phyloP scores from a whole-genome alignment of 2,329 filamentous ascomycete species.

The Talaromyces verruculosus region DNA sequence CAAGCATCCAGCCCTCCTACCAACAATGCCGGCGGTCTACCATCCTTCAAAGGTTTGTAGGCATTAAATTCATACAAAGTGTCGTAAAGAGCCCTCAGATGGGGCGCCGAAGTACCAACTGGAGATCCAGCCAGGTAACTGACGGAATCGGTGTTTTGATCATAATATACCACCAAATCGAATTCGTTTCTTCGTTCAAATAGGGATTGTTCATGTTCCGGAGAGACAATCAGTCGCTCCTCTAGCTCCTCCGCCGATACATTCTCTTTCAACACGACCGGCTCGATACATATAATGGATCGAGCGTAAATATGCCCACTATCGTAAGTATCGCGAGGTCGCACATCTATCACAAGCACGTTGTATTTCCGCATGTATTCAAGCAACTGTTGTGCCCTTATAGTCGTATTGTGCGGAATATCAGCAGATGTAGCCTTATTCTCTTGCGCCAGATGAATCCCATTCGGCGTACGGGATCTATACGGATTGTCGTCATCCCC shows the following conservation, averaged over 20 bases:
- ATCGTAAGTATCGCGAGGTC: constrained; percentile 76
- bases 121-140: constrained; percentile 55
- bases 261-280: constrained; percentile 69
- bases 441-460: constrained; percentile 38
- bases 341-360: constrained; percentile 82
- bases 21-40: constrained; percentile 72
- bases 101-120: constrained; percentile 49
- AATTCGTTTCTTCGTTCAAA: constrained; percentile 74
- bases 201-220: constrained; percentile 63
- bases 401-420: constrained; percentile 58
- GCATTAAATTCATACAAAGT: constrained; percentile 83
- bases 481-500: constrained; percentile 45
- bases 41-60: constrained; percentile 65
- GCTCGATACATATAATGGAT: constrained; percentile 86
- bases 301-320: constrained; percentile 83
- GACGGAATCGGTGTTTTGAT: constrained; percentile 64
- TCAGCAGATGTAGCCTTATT: constrained; percentile 47
- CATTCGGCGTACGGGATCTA: constrained; percentile 47
- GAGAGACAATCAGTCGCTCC: constrained; percentile 50
- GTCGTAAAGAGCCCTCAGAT: constrained; percentile 71
- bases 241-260: constrained; percentile 64
- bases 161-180: constrained; percentile 88
- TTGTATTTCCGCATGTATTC: constrained; percentile 65
- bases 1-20: constrained; percentile 83
- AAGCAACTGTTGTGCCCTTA: constrained; percentile 69